Base-by-base conservation (phyloP, 2,329 filamentous ascomycete species). In the Paramyrothecium roridum region DNA sequence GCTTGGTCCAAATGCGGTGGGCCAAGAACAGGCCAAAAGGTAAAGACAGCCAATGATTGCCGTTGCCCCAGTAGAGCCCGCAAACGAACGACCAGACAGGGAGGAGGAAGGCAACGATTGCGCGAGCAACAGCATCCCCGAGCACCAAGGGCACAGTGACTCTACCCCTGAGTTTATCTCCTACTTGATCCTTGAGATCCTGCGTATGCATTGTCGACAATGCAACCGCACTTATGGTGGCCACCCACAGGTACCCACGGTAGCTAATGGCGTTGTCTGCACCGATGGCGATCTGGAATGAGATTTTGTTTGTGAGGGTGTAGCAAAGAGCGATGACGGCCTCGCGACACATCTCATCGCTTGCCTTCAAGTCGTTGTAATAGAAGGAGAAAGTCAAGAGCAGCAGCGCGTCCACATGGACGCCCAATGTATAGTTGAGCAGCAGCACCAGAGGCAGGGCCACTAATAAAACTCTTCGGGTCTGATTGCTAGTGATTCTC, bases 321-420 rank as follows among this genome's bases (percentile, higher is more conserved):
- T 58, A 63, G 22, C 54, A 59, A n/a, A 61, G 26, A 8, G 62
- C 56, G 23, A 59, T 62, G 43, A 65, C 56, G 10, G 57, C 43
- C 34, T 62, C 6, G 67, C 63, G 61, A 65, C 66, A 53, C 46
- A 58, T 54, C 20, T 54, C 53, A 37, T 54, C 54, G 26, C 50
- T 54, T 48, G 57, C 65, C 1, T 55, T 53, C 1, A 72, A 62
- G 33, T 76, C 73, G 56, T 77, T 77, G 61, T 77, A 77, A 47
- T 71, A 60, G 65, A 67, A 73, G 1, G 63, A 68, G 21, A 68
- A 45, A 1, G 65, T 43, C 17, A 69, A 50, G 3, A 76, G 56
- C 2, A 67, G 43, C 1, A 64, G 55, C 4, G 63, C 64, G 46
- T 73, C 66, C 12, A 59, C 51, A n/a, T 57, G 56, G 3, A 59